Conservation (phyloP, 2,329 filamentous ascomycete genomes). For the Pseudocercospora fuligena region DNA sequence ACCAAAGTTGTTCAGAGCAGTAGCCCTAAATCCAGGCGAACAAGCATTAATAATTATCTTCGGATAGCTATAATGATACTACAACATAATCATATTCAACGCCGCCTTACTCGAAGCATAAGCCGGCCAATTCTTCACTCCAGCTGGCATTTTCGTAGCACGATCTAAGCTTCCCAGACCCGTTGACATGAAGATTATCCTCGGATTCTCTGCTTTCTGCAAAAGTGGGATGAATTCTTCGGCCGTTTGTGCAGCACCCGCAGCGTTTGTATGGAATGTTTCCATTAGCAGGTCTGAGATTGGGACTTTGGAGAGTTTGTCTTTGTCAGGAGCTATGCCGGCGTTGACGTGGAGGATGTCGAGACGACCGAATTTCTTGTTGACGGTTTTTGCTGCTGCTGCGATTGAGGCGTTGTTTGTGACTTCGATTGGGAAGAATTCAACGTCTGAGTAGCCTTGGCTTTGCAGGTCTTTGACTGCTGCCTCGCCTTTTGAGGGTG, state of each 20-base stretch:
- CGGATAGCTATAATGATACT: constrained; percentile 15
- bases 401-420: constrained; percentile 59
- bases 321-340: constrained; percentile 40
- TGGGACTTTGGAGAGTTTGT: neutral
- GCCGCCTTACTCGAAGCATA: constrained; percentile 25
- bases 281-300: constrained; percentile 8
- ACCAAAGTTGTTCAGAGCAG: constrained; percentile 22
- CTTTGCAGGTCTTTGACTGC: constrained; percentile 47
- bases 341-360: constrained; percentile 64
- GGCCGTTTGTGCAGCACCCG: constrained; percentile 30
- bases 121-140: constrained; percentile 19
- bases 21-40: constrained; percentile 22
- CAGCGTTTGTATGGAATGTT: constrained; percentile 36
- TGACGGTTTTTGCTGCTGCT: constrained; percentile 50
- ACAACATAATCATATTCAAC: constrained; percentile 26
- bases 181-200: constrained; percentile 18
- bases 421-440: constrained; percentile 61
- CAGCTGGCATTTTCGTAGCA: neutral
- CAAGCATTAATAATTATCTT: constrained; percentile 23
- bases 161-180: constrained; percentile 10
- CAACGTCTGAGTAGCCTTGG: constrained; percentile 34
- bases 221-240: constrained; percentile 36
- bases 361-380: constrained; percentile 50
- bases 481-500: constrained; percentile 55
- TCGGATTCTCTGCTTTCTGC: constrained; percentile 16